Conservation (phyloP, 805 yeast genomes). For the Lipomyces yamanashiensis region DNA sequence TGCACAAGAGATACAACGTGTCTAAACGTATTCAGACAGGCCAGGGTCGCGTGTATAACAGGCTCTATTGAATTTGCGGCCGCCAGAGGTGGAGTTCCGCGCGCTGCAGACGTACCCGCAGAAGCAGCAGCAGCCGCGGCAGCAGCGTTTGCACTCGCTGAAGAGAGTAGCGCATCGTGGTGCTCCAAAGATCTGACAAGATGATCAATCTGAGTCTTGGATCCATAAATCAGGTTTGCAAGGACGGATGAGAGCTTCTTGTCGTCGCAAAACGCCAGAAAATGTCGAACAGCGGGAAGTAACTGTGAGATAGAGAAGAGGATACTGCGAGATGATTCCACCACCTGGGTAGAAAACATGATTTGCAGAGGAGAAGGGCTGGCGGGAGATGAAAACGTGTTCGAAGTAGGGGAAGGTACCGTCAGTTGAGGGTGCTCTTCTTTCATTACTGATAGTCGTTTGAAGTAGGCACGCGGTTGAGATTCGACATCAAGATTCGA, state of each 20-base stretch:
- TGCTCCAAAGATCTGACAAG: slow-evolving; percentile 37
- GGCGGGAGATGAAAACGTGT: slow-evolving; percentile 20
- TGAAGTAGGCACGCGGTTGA: slow-evolving; percentile 38
- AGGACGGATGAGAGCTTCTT: slow-evolving; percentile 28
- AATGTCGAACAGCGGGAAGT: slow-evolving; percentile 38
- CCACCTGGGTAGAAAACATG: slow-evolving; percentile 16
- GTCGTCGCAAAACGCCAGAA: slow-evolving; percentile 36
- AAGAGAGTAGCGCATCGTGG: slow-evolving; percentile 36
- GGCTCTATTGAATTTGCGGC: slow-evolving; percentile 43
- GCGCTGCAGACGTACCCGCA: slow-evolving; percentile 35
- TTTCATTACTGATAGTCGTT: slow-evolving; percentile 38
- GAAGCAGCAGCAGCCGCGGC: slow-evolving; percentile 30
- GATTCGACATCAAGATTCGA: slow-evolving; percentile 23
- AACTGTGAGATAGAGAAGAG: slow-evolving; percentile 38
- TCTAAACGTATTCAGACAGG: slow-evolving; percentile 55
- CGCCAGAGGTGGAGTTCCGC: slow-evolving; percentile 27
- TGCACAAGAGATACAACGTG: slow-evolving; percentile 55
- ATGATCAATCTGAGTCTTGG: slow-evolving; percentile 33
- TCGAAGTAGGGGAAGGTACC: slow-evolving; percentile 19
- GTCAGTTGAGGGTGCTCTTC: slow-evolving; percentile 25
- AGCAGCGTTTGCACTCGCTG: slow-evolving; percentile 6
- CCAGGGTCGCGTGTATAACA: slow-evolving; percentile 47
- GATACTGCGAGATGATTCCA: slow-evolving; percentile 38
- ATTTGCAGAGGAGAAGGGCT: neutral
- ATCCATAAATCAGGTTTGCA: slow-evolving; percentile 27